Evolutionary conservation across 2,329 filamentous ascomycete species (phyloP), one percentile per base, ranked within the genome.

Genomic region (Scytalidium sp.): DNA sequence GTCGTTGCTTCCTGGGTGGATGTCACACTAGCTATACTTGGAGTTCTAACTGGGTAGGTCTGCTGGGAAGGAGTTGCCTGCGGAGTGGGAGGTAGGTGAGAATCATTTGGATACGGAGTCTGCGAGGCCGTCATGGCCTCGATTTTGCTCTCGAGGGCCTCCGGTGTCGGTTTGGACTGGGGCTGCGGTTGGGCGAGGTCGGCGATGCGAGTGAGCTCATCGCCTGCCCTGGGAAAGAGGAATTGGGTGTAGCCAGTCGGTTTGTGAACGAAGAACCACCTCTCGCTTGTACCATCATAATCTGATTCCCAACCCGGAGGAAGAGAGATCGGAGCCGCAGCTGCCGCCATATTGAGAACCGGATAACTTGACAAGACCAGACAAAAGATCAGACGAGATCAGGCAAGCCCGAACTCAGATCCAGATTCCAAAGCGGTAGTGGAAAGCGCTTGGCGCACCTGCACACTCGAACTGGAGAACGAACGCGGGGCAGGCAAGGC

Each of bases 221-320:
- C 50, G 21, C 50, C 50, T 41, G 47, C 41, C 20, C 50, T 53
- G 20, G 50, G 50, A n/a, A 53, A 50, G 40, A 44, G 44, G 27
- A 43, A 50, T 41, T 53, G 50, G 27, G 43, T 50, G 46, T 46
- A 49, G 15, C 50, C 50, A 15, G 50, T 41, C 25, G 50, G 50
- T 15, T 44, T 48, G 39, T 53, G 50, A n/a, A 50, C 45, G 32
- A 50, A 53, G 27, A 46, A 53, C 50, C 50, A 53, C 45, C 47
- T 19, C 10, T 53, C 50, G 25, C 43, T 43, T 11, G 41, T 41
- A 23, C 47, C 47, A 50, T 53, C 50, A 17, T 50, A 53, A 44
- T 53, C 50, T 41, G 50, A 46, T 39, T 43, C 50, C 50, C 50
- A 53, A 36, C 48, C 50, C n/a, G 21, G 43, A 20, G 50, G 50